phyloP scores from a whole-genome alignment of 2,329 filamentous ascomycete species.

The Raffaelea deltoideospora region DNA sequence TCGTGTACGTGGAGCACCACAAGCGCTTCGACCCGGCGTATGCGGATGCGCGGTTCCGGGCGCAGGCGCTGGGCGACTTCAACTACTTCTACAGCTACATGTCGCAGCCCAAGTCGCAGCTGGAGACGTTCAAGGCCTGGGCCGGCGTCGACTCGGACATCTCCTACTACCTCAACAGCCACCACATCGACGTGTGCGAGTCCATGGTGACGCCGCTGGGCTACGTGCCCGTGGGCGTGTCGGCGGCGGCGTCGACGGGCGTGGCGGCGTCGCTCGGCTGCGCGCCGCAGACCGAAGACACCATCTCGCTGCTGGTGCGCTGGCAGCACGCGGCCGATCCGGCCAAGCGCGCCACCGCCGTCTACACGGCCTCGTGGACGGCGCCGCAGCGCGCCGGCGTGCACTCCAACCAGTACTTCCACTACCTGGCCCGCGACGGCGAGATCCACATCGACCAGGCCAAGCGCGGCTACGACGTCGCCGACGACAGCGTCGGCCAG shows the following conservation, averaged over 20 bases:
- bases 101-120: slow-evolving; percentile 80
- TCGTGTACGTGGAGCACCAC: slow-evolving; percentile 91
- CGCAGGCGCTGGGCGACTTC: slow-evolving; percentile 72
- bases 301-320: slow-evolving; percentile 78
- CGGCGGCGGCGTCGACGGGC: slow-evolving; percentile 62
- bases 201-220: slow-evolving; percentile 65
- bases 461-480: slow-evolving; percentile 80
- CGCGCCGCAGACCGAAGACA: slow-evolving; percentile 71
- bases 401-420: slow-evolving; percentile 96
- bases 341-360: slow-evolving; percentile 61
- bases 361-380: slow-evolving; percentile 92
- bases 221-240: slow-evolving; percentile 65
- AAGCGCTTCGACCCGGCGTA: slow-evolving; percentile 93
- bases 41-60: slow-evolving; percentile 68
- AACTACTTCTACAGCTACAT: slow-evolving; percentile 98
- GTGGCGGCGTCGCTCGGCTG: slow-evolving; percentile 69
- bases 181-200: slow-evolving; percentile 87
- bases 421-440: slow-evolving; percentile 73
- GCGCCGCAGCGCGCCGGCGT: slow-evolving; percentile 84
- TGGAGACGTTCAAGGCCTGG: slow-evolving; percentile 92
- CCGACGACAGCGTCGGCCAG: slow-evolving; percentile 57
- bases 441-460: slow-evolving; percentile 87
- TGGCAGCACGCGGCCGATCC: slow-evolving; percentile 64
- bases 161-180: slow-evolving; percentile 89
- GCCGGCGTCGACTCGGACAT: slow-evolving; percentile 86